Conservation (phyloP, 768 basidiomycete genomes). For the Pleurotus djamor region DNA sequence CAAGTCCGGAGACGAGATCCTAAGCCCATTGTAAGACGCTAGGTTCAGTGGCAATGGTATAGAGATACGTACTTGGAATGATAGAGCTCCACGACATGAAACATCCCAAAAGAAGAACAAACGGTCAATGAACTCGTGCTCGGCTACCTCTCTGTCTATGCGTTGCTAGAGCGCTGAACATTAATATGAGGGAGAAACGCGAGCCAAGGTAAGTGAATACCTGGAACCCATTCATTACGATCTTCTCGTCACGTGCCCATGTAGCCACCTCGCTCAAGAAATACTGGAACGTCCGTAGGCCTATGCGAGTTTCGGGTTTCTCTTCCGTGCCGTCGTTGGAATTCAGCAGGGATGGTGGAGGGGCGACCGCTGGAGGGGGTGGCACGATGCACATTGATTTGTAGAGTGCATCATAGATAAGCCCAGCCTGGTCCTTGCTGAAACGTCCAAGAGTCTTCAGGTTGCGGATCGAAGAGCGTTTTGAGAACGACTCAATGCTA, state of each 20-base stretch:
- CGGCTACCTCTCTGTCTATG: conserved; percentile 85
- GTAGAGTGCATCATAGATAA: conserved; percentile 92
- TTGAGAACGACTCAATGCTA: conserved; percentile 92
- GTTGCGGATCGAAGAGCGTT: conserved; percentile 87
- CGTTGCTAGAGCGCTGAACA: conserved; percentile 58
- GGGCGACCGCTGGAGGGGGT: conserved; percentile 50
- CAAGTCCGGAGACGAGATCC: conserved; percentile 88
- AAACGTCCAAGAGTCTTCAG: conserved; percentile 79
- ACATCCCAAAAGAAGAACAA: conserved; percentile 96
- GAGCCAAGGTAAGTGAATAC: conserved; percentile 30
- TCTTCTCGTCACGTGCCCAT: conserved; percentile 93
- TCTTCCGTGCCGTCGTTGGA: conserved; percentile 66
- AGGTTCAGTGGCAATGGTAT: conserved; percentile 1
- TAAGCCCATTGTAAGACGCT: conserved; percentile 25
- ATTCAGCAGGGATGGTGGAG: conserved; percentile 51
- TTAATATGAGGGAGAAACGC: conserved; percentile 3
- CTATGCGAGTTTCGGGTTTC: conserved; percentile 88
- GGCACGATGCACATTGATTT: conserved; percentile 79
- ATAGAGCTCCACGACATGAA: conserved; percentile 76
- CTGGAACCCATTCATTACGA: conserved; percentile 91
- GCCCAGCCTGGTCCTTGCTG: conserved; percentile 80
- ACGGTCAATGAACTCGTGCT: conserved; percentile 93
- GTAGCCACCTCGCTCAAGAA: conserved; percentile 93
- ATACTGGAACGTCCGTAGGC: conserved; percentile 77
- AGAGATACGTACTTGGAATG: conserved; percentile 69